Conservation (phyloP, 176 grass and related monocot species). For the Calamus simplicifolius region DNA sequence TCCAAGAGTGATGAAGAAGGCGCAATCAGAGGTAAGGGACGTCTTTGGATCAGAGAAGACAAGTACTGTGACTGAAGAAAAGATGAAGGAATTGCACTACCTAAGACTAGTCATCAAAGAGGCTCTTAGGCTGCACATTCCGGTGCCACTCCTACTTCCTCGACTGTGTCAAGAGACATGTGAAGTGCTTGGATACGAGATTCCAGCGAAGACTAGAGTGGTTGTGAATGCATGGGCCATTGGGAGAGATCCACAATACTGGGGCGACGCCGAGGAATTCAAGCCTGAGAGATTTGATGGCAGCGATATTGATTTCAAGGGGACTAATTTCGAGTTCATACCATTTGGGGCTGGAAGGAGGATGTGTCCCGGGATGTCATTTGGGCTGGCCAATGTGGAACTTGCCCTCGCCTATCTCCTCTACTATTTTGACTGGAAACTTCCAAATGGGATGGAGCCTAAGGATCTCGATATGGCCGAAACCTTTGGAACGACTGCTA, state of each 20-base stretch:
- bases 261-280: background rate
- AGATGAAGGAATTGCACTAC: slow-evolving; percentile 10
- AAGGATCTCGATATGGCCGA: no score
- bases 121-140: slow-evolving; percentile 26
- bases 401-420: no score
- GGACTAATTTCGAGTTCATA: no score
- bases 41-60: slow-evolving; percentile 8
- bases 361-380: no score
- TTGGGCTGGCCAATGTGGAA: no score
- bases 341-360: no score
- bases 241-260: background rate
- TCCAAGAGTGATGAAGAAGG: no score
- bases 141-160: slow-evolving; percentile 18
- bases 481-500: no score
- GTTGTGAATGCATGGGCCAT: slow-evolving; percentile 29
- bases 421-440: no score
- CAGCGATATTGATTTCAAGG: no score
- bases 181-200: slow-evolving; percentile 22
- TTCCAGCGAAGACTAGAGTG: slow-evolving; percentile 25
- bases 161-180: slow-evolving; percentile 17
- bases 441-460: no score
- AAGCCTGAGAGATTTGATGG: no score
- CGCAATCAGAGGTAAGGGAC: slow-evolving; percentile 14
- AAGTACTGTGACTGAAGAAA: slow-evolving; percentile 9
- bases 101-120: slow-evolving; percentile 32